A percentile compares a stretch with the other conserved stretches of the same genome.
Evolutionary conservation across 2,329 filamentous ascomycete genomes (phyloP).

Genomic region (Aspergillus latus): DNA sequence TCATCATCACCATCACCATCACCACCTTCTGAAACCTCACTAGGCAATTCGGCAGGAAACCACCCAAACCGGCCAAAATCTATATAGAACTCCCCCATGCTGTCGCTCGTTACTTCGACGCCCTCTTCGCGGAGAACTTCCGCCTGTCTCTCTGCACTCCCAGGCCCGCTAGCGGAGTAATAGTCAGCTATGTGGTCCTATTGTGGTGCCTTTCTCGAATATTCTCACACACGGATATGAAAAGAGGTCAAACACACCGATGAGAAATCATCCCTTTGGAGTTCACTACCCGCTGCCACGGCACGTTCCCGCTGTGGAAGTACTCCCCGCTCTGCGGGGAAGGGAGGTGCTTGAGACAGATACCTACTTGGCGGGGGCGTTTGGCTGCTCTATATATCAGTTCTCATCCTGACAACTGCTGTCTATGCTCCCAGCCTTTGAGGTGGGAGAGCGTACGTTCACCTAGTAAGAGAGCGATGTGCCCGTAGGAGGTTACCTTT

Average conservation of each 20-base stretch:
- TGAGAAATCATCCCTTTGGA: conserved; percentile 82
- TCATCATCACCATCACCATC: conserved; percentile 14
- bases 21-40: conserved; percentile 36
- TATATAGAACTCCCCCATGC: conserved; percentile 46
- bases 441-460: conserved; percentile 52
- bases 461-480: conserved; percentile 62
- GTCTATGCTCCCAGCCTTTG: not conserved
- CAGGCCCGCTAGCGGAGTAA: conserved; percentile 36
- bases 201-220: too few species aligned
- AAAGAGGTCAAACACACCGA: conserved; percentile 55
- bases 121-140: conserved; percentile 43
- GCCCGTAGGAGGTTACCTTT: conserved; percentile 82
- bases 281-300: conserved; percentile 94
- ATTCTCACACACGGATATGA: too few species aligned
- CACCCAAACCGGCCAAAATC: conserved; percentile 47
- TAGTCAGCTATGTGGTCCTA: too few species aligned
- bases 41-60: conserved; percentile 53
- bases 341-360: conserved; percentile 85
- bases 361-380: conserved; percentile 78
- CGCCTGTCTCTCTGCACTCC: conserved; percentile 46
- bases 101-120: conserved; percentile 42
- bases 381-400: conserved; percentile 53
- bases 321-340: conserved; percentile 46
- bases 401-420: too few species aligned
- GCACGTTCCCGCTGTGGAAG: conserved; percentile 77